These are phyloP conservation scores for Magnaporthiopsis incrustans DNA, from an alignment of 2,329 filamentous ascomycete species.

Conservation along the genomic window DNA sequence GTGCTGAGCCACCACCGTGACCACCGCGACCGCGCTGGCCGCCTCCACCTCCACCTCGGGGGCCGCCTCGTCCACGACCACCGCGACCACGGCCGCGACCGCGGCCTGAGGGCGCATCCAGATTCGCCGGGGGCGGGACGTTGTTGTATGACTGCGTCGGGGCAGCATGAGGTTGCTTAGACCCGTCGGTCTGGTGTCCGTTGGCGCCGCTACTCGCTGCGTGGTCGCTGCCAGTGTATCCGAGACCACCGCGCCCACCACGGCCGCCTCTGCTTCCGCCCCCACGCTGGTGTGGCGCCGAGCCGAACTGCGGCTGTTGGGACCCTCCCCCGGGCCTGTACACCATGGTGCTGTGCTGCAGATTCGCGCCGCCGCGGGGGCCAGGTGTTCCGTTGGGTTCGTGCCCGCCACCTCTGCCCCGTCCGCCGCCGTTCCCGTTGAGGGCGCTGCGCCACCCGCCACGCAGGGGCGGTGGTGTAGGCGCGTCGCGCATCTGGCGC, in stretches of 20 bases:
- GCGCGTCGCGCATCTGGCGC: conserved; percentile 52
- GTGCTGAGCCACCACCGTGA: conserved; percentile 15
- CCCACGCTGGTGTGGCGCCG: conserved; percentile 11
- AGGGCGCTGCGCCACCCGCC: conserved; percentile 51
- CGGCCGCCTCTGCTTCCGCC: conserved; percentile 15
- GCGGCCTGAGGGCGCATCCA: conserved; percentile 38
- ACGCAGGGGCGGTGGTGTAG: conserved; percentile 44
- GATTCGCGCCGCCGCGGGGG: conserved; percentile 22
- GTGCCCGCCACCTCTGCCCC: conserved; percentile 27
- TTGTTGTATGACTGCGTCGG: conserved; percentile 37
- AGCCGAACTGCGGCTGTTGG: conserved; percentile 13
- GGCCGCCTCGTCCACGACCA: conserved; percentile 22
- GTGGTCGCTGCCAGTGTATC: conserved; percentile 1
- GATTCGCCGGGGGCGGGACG: conserved; percentile 51
- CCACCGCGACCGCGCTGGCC: neutral
- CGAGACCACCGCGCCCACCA: conserved; percentile 22
- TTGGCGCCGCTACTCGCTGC: conserved; percentile 10
- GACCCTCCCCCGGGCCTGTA: conserved; percentile 30
- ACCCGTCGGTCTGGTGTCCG: conserved; percentile 13
- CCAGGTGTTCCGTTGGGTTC: conserved; percentile 11
- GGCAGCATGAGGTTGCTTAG: conserved; percentile 8
- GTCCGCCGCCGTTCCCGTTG: conserved; percentile 33
- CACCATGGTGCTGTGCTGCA: conserved; percentile 45
- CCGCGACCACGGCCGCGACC: conserved; percentile 32
- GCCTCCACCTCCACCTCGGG: conserved; percentile 12